Conservation (phyloP, 108 stramenopile genomes). For the Nitzschia sp. region DNA sequence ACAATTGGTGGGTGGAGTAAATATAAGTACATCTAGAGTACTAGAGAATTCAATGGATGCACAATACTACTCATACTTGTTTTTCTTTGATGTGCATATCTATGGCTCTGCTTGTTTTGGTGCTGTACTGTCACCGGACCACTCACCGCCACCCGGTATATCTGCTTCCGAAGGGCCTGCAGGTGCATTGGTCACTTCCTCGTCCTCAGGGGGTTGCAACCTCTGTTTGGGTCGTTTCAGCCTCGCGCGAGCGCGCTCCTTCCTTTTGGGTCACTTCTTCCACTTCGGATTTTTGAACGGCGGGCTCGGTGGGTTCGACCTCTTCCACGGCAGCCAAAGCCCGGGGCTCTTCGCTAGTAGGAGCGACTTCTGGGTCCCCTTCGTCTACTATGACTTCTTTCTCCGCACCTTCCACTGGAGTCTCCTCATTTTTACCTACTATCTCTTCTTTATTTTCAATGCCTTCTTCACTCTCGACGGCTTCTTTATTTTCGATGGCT, state of each 20-base stretch:
- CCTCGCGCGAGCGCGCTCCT: background rate
- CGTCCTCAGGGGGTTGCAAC: background rate
- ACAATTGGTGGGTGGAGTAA: no score
- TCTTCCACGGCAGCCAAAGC: background rate
- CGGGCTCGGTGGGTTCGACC: background rate
- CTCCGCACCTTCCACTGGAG: background rate
- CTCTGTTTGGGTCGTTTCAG: background rate
- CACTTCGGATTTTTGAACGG: slow-evolving; percentile 3
- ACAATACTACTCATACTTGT: no score
- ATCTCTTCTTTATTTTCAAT: background rate
- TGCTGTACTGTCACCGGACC: no score
- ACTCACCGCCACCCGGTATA: no score
- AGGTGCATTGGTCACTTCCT: background rate
- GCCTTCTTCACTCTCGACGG: background rate
- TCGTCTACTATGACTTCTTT: background rate
- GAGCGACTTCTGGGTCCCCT: background rate
- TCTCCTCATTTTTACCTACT: background rate
- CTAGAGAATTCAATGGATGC: no score
- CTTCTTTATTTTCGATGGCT: background rate
- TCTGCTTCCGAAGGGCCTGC: background rate
- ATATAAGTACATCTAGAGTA: no score
- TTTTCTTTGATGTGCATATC: no score
- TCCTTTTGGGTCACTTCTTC: slow-evolving; percentile 12
- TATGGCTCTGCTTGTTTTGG: no score
- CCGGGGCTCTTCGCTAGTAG: background rate